Evolutionary conservation across 2,329 filamentous ascomycete species (phyloP).

Genomic region (Ascochyta fabae): DNA sequence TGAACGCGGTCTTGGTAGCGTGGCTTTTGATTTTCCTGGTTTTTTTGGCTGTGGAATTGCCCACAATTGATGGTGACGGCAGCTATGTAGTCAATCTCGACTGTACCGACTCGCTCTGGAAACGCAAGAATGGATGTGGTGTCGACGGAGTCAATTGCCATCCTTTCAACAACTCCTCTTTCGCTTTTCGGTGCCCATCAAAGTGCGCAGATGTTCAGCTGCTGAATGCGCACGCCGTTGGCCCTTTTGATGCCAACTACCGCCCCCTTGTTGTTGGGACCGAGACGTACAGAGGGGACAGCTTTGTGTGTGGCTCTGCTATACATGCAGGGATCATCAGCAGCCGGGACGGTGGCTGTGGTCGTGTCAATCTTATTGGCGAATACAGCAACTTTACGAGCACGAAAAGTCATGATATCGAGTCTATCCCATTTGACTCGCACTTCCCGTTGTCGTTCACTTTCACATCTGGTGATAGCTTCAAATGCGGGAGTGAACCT

Average conservation of each 20-base stretch:
- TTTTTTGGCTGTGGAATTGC: conserved; percentile 67
- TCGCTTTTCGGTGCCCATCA: conserved; percentile 76
- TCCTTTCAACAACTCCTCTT: conserved; percentile 72
- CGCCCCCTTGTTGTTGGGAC: conserved; percentile 62
- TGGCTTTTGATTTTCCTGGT: conserved; percentile 74
- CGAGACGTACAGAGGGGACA: conserved; percentile 84
- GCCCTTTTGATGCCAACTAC: conserved; percentile 67
- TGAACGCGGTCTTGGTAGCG: conserved; percentile 63
- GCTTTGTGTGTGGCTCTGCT: conserved; percentile 84
- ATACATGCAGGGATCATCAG: conserved; percentile 80
- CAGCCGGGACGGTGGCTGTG: conserved; percentile 76
- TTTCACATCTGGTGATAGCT: conserved; percentile 70
- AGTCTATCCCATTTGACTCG: conserved; percentile 79
- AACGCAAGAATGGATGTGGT: conserved; percentile 72
- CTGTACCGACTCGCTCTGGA: conserved; percentile 76
- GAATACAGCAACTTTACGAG: conserved; percentile 67
- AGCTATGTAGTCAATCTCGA: conserved; percentile 71
- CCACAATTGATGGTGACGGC: conserved; percentile 63
- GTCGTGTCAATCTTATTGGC: conserved; percentile 76
- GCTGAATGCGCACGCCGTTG: conserved; percentile 76
- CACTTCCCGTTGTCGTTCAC: conserved; percentile 87
- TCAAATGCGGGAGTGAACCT: conserved; percentile 70
- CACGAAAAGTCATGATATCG: conserved; percentile 72
- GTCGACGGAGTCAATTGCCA: conserved; percentile 76
- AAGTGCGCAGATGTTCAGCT: conserved; percentile 70